Conservation (phyloP, 2,329 filamentous ascomycete species). For the Westerdykella ornata region DNA sequence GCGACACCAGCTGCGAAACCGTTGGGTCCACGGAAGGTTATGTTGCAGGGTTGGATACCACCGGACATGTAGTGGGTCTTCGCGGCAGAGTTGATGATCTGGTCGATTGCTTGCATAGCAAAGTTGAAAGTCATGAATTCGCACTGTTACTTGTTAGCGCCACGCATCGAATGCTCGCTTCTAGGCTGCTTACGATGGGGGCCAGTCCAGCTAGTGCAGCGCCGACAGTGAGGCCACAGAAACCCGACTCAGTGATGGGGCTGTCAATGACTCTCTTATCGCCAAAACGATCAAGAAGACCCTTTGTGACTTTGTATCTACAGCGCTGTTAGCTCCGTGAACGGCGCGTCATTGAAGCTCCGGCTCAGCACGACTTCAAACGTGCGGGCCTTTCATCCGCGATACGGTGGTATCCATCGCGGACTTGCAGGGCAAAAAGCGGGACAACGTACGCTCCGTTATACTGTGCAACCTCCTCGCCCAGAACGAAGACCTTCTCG, state of each 20-base stretch:
- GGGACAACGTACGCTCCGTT: slow-evolving; percentile 71
- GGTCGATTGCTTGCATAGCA: slow-evolving; percentile 99
- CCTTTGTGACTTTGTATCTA: slow-evolving; percentile 98
- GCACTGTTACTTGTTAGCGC: slow-evolving; percentile 52
- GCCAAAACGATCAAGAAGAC: slow-evolving; percentile 91
- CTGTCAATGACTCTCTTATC: slow-evolving; percentile 97
- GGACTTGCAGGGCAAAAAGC: neutral
- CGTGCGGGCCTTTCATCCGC: neutral
- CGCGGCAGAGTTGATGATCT: slow-evolving; percentile 97
- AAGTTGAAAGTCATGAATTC: slow-evolving; percentile 99
- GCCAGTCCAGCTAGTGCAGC: slow-evolving; percentile 90
- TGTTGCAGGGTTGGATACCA: slow-evolving; percentile 98
- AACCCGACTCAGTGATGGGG: slow-evolving; percentile 96
- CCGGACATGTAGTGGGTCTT: slow-evolving; percentile 99
- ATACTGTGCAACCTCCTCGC: slow-evolving; percentile 99
- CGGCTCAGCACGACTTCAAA: neutral
- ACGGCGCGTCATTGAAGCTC: neutral
- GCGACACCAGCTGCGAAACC: slow-evolving; percentile 93
- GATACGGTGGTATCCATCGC: neutral
- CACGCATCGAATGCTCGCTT: neutral
- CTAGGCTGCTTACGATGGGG: slow-evolving; percentile 64
- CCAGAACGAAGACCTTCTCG: slow-evolving; percentile 89
- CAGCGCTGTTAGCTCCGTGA: slow-evolving; percentile 34
- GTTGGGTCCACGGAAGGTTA: slow-evolving; percentile 98
- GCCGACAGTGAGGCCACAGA: slow-evolving; percentile 87